phyloP scores from a whole-genome alignment of 768 basidiomycete genomes.

The Mycena crocata region DNA sequence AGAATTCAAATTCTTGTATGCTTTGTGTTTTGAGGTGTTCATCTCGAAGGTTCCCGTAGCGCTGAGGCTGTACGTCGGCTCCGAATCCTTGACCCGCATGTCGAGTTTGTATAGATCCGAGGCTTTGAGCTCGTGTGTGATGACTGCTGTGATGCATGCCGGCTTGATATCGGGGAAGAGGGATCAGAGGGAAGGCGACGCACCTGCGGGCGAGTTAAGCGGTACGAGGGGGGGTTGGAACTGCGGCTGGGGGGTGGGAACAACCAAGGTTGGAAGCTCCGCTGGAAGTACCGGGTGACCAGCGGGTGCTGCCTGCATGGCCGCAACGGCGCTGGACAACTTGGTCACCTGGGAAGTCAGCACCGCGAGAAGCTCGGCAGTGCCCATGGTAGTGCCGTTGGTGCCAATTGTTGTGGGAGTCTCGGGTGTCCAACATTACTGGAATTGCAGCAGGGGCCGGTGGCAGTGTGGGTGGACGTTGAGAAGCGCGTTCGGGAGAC shows the following conservation, averaged over 20 bases:
- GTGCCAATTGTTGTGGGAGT: too few relatives aligned
- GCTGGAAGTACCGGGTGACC: too few relatives aligned
- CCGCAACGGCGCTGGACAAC: too few relatives aligned
- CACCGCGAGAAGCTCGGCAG: too few relatives aligned
- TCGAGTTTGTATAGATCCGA: slow-evolving; percentile 36
- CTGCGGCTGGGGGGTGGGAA: not conserved
- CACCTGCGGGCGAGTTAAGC: slow-evolving; percentile 8
- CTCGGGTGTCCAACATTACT: too few relatives aligned
- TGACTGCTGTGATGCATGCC: slow-evolving; percentile 26
- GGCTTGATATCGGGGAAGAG: slow-evolving; percentile 37
- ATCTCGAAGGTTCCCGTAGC: not conserved
- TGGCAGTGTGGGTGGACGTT: too few relatives aligned
- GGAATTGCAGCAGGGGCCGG: too few relatives aligned
- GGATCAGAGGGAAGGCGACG: slow-evolving; percentile 15
- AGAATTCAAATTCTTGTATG: slow-evolving; percentile 14
- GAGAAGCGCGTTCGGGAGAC: too few relatives aligned
- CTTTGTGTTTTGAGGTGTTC: slow-evolving; percentile 2
- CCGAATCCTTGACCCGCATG: slow-evolving; percentile 3
- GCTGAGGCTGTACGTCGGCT: not conserved
- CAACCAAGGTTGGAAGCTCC: not conserved
- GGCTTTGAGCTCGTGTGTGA: slow-evolving; percentile 30
- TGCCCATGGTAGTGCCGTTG: too few relatives aligned
- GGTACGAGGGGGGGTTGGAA: not conserved
- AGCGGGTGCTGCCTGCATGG: too few relatives aligned
- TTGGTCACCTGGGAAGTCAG: too few relatives aligned